Evolutionary conservation across 225 moss, liverwort and hornwort species (phyloP).

Genomic region (Bryum argenteum): DNA sequence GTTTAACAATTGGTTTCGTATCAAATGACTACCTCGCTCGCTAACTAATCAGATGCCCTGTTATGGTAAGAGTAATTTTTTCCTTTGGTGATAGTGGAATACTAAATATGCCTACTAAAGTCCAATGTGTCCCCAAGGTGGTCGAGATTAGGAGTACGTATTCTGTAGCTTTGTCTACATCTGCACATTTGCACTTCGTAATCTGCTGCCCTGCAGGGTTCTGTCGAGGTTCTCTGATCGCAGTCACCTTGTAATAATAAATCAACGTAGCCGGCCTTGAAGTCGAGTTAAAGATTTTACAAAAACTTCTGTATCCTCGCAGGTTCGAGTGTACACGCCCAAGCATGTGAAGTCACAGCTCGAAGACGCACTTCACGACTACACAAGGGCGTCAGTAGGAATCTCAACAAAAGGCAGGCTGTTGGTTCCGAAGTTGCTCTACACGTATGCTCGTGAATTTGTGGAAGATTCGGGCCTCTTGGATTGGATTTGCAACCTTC

Average conservation of each 20-base stretch:
- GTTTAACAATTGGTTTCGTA: background rate
- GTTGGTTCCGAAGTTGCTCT: conserved; percentile 77
- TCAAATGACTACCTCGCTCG: conserved; percentile 6
- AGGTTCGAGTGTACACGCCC: conserved; percentile 80
- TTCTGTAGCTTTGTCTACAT: background rate
- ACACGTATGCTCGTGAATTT: conserved; percentile 69
- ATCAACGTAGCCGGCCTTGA: conserved; percentile 4
- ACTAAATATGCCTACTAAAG: no score
- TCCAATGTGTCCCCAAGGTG: background rate
- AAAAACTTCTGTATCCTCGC: conserved; percentile 19
- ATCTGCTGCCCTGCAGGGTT: background rate
- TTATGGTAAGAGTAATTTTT: conserved; percentile 7
- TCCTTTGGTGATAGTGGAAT: conserved; percentile 11
- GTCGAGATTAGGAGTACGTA: background rate
- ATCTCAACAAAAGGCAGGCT: conserved; percentile 72
- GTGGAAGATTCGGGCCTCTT: conserved; percentile 65
- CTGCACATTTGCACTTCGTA: background rate
- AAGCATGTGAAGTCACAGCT: conserved; percentile 64
- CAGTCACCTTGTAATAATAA: background rate
- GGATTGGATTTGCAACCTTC: conserved; percentile 83
- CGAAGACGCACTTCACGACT: conserved; percentile 69
- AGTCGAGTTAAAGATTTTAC: conserved; percentile 23
- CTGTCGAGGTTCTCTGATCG: conserved; percentile 16
- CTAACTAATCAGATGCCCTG: conserved; percentile 14
- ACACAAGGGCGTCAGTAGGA: conserved; percentile 71